Percentiles rank a stretch among this genome's conserved stretches.
These are phyloP conservation scores for Erodium moschatum DNA, from an alignment of 441 rosid genomes.

Conservation along the genomic window DNA sequence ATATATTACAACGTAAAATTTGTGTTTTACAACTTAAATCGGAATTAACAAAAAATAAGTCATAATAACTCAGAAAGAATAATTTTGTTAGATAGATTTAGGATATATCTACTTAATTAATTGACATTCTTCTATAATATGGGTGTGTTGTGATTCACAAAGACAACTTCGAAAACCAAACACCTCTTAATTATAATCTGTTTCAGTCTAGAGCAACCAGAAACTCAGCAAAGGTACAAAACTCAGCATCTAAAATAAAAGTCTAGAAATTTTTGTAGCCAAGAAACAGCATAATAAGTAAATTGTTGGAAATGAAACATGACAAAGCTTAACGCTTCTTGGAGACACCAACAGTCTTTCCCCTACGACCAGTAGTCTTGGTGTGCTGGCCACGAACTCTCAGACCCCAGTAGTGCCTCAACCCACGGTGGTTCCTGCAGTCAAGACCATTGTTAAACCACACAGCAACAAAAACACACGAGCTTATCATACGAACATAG, in stretches of 20 bases:
- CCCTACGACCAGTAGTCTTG: constrained; percentile 85
- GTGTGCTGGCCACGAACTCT: constrained; percentile 90
- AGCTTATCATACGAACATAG: too few species aligned
- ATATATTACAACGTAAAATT: too few species aligned
- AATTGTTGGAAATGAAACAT: constrained; percentile 17
- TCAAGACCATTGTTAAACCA: neutral
- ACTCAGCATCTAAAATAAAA: neutral
- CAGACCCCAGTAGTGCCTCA: constrained; percentile 91
- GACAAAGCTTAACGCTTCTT: constrained; percentile 56
- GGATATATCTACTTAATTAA: too few species aligned
- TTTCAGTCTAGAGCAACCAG: neutral
- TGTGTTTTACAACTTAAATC: too few species aligned
- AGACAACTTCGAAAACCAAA: neutral
- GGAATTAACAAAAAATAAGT: too few species aligned
- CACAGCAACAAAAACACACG: neutral
- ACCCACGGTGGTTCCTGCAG: constrained; percentile 76
- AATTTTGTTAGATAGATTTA: too few species aligned
- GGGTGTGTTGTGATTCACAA: too few species aligned
- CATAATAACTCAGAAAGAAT: too few species aligned
- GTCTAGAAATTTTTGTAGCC: neutral
- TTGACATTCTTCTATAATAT: too few species aligned
- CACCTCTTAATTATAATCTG: neutral
- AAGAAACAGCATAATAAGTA: neutral
- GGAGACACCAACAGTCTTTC: constrained; percentile 90
- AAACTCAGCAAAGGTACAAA: neutral